Base-by-base conservation (phyloP, 345 rosid species). In the Moricandia moricandioides region DNA sequence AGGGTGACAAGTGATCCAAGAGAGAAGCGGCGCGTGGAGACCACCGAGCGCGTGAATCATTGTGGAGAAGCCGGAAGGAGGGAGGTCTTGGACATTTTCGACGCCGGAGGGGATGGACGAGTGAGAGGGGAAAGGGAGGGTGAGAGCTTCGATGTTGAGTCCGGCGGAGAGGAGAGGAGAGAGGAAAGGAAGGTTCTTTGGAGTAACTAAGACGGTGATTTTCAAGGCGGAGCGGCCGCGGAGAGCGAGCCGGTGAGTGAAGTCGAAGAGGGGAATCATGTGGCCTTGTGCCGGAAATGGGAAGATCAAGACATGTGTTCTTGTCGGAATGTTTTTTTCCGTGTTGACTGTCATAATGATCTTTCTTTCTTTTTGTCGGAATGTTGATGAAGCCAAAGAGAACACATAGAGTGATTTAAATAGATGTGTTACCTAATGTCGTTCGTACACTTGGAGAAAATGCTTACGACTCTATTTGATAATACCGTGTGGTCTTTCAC, bases 211-310 rank as follows among this genome's bases (percentile, higher is more conserved):
- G 55, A 83, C 57, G 29, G 86, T 83, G 13, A 83, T 78, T 10
- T 77, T 72, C 29, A 81, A 37, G 57, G 75, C 24, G 13, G 43
- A 17, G 59, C 76, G 73, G 47, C 75, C 79, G 7, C 59, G 59
- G 70, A 74, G 52, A 43, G 76, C 69, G 45, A 83, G 80, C 8
- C 33, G 81, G 70, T 79, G 77, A 37, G 83, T 79, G 75, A 81
- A 70, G 17, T 83, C 84, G 24, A 83, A 39, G 63, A 83, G 78
- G 5, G 84, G 86, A 3, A 83, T 76, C 79, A 83, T 56, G 64
- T 83, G 86, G n/a, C 85, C 85, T 74, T 78, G 84, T n/a, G 82
- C 86, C 8, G 84, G 84, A 34, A 83, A 83, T 0, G 86, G 86
- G 77, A 81, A 69, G 58, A 83, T 69, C 14, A 83, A 63, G 30